Percentiles rank a stretch among this genome's conserved stretches.
These are phyloP conservation scores for Magnusiomyces magnusii DNA, from an alignment of 1,139 yeast species.

Conservation along the genomic window DNA sequence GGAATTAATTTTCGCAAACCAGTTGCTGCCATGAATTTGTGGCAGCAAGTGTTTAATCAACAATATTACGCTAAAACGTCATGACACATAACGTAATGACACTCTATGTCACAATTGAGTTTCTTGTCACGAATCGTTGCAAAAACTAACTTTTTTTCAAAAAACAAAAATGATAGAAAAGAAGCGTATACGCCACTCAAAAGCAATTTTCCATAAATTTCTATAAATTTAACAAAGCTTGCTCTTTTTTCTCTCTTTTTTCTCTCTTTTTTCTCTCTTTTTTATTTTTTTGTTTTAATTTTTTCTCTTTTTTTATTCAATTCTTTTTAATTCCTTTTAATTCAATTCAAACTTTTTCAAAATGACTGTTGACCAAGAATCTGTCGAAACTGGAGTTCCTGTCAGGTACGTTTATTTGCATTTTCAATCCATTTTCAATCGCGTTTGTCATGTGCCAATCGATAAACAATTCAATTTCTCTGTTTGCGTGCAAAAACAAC, in stretches of 20 bases:
- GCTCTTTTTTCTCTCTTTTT: conserved; percentile 3
- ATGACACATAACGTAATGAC: too few relatives aligned
- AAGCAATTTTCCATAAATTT: too few relatives aligned
- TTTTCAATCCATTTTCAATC: too few relatives aligned
- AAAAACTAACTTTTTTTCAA: background rate
- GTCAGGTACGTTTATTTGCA: conserved; percentile 3
- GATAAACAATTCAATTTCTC: background rate
- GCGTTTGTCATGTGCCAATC: background rate
- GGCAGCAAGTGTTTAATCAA: too few relatives aligned
- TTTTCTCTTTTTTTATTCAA: background rate
- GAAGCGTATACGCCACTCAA: too few relatives aligned
- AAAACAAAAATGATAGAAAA: too few relatives aligned
- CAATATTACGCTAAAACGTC: too few relatives aligned
- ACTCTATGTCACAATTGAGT: background rate
- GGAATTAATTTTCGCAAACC: too few relatives aligned
- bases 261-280: conserved; percentile 7
- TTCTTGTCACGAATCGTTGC: too few relatives aligned
- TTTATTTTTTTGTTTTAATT: too few relatives aligned
- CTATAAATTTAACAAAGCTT: background rate
- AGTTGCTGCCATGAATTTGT: too few relatives aligned
- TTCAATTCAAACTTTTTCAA: background rate
- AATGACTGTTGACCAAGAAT: conserved; percentile 6
- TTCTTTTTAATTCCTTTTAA: background rate
- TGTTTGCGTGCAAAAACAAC: too few relatives aligned
- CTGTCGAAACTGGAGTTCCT: background rate